Base-by-base conservation (phyloP, 2,329 filamentous ascomycete species). In the Beauveria asiatica region DNA sequence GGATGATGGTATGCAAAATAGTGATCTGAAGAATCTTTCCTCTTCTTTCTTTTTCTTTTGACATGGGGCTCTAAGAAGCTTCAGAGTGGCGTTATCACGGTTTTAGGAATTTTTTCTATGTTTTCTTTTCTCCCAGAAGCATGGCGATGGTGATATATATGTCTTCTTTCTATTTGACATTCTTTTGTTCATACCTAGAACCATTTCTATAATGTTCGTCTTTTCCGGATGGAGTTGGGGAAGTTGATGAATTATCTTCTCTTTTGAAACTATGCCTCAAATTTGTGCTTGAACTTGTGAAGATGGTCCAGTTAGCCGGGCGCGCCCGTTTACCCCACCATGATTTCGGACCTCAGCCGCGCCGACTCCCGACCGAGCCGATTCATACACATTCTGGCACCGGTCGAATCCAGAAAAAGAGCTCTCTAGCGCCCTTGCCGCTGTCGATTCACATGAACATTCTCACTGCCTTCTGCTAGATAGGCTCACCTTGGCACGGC, bases 41-140 rank as follows among this genome's bases (percentile, higher is more conserved):
- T 55, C 27, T 37, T 41, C 17, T 59, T 55, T 17, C 45, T 27
- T 25, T 17, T 55, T 54, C 51, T n/a, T 55, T 27, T 37, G 33
- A 54, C 49, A 45, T 53, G 27, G 37, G 46, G 39, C 42, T 46
- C 59, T 51, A 33, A 33, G 33, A 27, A 58, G 56, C 56, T 58
- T 50, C 55, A 44, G 48, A 66, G 67, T n/a, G 60, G 60, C 60
- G 60, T 61, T 41, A 70, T 72, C 71, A 65, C 64, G 70, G 67
- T 65, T 71, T 64, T 64, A 62, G 33, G 65, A 67, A 71, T 64
- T 65, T 62, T 65, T 50, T 30, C 8, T 30, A 60, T 61, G 46
- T 60, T 62, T 65, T 45, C 25, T 57, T 39, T 46, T 59, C 16
- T 65, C 67, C 49, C 49, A 21, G 17, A 53, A 42, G 57, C 57